Evolutionary conservation across 2,329 filamentous ascomycete species (phyloP).

Genomic region (Alternaria infectoria): DNA sequence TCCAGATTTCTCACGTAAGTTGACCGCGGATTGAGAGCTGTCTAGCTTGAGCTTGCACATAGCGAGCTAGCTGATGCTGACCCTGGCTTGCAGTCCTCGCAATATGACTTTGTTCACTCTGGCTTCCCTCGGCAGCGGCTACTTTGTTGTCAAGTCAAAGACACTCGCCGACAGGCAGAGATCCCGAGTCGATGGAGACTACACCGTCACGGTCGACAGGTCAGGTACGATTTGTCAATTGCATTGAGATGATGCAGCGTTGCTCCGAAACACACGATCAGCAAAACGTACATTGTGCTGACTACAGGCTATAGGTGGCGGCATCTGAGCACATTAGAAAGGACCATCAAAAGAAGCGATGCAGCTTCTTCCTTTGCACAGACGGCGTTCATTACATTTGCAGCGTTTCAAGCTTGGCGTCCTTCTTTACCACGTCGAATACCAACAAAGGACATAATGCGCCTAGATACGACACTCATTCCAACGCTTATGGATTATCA

Average conservation of each 20-base stretch:
- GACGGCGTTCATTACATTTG: not conserved
- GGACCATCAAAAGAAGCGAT: not conserved
- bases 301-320: slow-evolving; percentile 6
- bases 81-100: slow-evolving; percentile 32
- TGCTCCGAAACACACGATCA: not conserved
- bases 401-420: not conserved
- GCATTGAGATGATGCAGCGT: not conserved
- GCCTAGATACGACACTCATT: not conserved
- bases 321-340: slow-evolving; percentile 2
- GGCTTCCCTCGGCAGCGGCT: slow-evolving; percentile 40
- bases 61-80: slow-evolving; percentile 20
- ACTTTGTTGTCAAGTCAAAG: slow-evolving; percentile 41
- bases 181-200: slow-evolving; percentile 39
- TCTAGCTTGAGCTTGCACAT: slow-evolving; percentile 5
- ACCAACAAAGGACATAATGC: not conserved
- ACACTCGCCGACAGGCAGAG: slow-evolving; percentile 36
- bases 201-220: slow-evolving; percentile 44
- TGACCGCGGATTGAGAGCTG: not conserved
- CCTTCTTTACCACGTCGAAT: not conserved
- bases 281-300: not conserved
- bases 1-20: slow-evolving; percentile 41
- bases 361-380: not conserved
- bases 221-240: slow-evolving; percentile 31
- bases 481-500: not conserved
- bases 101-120: slow-evolving; percentile 40